Conservation (phyloP, 2,329 filamentous ascomycete species). For the Elsinoe fawcettii region DNA sequence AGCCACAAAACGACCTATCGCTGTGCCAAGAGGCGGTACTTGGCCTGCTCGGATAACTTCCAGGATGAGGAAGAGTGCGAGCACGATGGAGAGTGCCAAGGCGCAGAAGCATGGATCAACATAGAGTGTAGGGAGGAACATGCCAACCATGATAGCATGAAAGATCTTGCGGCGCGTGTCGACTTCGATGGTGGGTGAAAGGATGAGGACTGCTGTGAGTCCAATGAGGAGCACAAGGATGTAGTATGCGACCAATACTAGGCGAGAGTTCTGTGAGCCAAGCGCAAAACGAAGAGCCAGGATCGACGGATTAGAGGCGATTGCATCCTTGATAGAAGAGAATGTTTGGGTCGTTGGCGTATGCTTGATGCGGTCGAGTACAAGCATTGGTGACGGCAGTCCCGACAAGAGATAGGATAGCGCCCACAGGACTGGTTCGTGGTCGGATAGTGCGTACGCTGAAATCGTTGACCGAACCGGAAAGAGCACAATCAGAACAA, state of each 20-base stretch:
- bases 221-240: constrained; percentile 60
- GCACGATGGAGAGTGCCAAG: constrained; percentile 68
- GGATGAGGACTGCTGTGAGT: constrained; percentile 64
- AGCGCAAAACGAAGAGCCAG: constrained; percentile 55
- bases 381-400: constrained; percentile 60
- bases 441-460: constrained; percentile 56
- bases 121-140: constrained; percentile 82
- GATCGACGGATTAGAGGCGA: constrained; percentile 64
- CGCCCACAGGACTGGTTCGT: constrained; percentile 88
- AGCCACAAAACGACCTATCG: constrained; percentile 76
- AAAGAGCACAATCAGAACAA: constrained; percentile 58
- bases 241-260: constrained; percentile 70
- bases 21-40: constrained; percentile 78
- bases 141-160: constrained; percentile 95
- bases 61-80: constrained; percentile 78
- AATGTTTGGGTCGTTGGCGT: neutral
- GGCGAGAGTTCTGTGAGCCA: constrained; percentile 73
- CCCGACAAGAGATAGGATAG: constrained; percentile 83
- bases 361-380: constrained; percentile 57
- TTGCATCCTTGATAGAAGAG: constrained; percentile 49
- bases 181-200: constrained; percentile 79
- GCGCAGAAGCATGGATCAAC: constrained; percentile 79
- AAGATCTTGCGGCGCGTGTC: constrained; percentile 96
- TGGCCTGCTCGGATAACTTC: constrained; percentile 87
- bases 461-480: constrained; percentile 65